Base-by-base conservation (phyloP, 371 early-diverging fungal species). In the Sporodiniella umbellata region DNA sequence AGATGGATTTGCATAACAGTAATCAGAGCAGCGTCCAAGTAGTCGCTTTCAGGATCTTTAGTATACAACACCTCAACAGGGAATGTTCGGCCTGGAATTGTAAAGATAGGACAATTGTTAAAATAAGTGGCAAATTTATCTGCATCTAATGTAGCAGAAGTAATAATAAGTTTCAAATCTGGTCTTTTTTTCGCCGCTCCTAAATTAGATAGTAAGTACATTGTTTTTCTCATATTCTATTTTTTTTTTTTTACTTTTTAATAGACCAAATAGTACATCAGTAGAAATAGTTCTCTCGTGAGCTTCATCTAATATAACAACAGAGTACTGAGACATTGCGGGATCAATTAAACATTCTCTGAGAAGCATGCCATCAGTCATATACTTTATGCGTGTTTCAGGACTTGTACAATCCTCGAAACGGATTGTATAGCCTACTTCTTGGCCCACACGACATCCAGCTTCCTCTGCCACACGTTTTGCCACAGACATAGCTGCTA, bases 321-420 rank as follows among this genome's bases (percentile, higher is more conserved):
- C 89, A 21, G 95, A 89, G 71, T 99, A 99, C 45, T 85, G 83
- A 15, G 71, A 68, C 70, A 98, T 80, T 26, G 75, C 72, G 0
- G 90, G 83, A 58, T 99, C 98, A 33, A 95, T 78, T 48, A 99
- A 78, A 61, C 90, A 87, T 77, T 99, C 99, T 62, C 98, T 85
- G 28, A 99, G 75, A 48, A 99, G 81, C 90, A 99, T 95, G 79
- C 99, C 99, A 55, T 99, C 99, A 6, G 99, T 99, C 93, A 99
- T 92, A 78, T 98, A 98, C 72, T 99, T 98, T 68, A 99, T 96
- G 50, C 80, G 81, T 8, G 95, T 96, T 61, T 89, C 89, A 3
- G 93, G 88, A 46, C 93, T 84, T 11, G 95, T 96, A 67, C 94
- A 95, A 66, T 97, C 97, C 62, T 97, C 98, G 62, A 99, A 99